Evolutionary conservation across 1,284 basidiomycete species (phyloP).

Genomic region (Thecaphora thlaspeos): DNA sequence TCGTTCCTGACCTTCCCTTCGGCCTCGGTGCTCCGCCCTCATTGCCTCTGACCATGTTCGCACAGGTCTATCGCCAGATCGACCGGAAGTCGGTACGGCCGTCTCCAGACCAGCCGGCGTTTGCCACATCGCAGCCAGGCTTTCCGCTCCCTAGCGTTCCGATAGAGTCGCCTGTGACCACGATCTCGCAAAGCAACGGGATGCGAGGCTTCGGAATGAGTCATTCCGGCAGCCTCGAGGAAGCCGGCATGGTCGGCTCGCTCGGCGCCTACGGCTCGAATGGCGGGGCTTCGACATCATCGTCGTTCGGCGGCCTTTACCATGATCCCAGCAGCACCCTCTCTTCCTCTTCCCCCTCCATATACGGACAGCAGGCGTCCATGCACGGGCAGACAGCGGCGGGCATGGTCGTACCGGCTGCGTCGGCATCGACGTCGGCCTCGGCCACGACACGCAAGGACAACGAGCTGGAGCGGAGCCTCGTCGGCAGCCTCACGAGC

Average conservation of each 20-base stretch:
- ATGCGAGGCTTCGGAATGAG: neutral
- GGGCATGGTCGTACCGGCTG: slow-evolving; percentile 15
- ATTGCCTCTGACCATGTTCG: too few relatives aligned
- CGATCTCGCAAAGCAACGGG: too few relatives aligned
- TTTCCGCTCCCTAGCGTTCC: slow-evolving; percentile 10
- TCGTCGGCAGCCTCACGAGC: slow-evolving; percentile 49
- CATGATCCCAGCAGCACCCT: slow-evolving; percentile 4
- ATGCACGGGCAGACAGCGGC: slow-evolving; percentile 6
- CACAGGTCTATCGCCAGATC: slow-evolving; percentile 45
- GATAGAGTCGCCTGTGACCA: neutral
- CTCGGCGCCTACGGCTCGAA: neutral
- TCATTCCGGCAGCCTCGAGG: neutral
- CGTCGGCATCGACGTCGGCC: slow-evolving; percentile 3
- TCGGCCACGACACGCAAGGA: slow-evolving; percentile 12
- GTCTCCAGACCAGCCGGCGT: slow-evolving; percentile 16
- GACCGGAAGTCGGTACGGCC: slow-evolving; percentile 42
- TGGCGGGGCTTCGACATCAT: neutral
- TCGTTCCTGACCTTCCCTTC: neutral
- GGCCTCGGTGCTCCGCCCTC: too few relatives aligned
- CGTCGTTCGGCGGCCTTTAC: slow-evolving; percentile 16
- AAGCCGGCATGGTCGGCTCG: neutral
- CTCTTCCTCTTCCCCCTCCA: too few relatives aligned
- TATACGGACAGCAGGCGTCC: neutral
- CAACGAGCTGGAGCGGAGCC: slow-evolving; percentile 35
- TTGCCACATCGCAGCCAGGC: slow-evolving; percentile 13